phyloP scores from a whole-genome alignment of 441 rosid species.

The Monsonia emarginata region DNA sequence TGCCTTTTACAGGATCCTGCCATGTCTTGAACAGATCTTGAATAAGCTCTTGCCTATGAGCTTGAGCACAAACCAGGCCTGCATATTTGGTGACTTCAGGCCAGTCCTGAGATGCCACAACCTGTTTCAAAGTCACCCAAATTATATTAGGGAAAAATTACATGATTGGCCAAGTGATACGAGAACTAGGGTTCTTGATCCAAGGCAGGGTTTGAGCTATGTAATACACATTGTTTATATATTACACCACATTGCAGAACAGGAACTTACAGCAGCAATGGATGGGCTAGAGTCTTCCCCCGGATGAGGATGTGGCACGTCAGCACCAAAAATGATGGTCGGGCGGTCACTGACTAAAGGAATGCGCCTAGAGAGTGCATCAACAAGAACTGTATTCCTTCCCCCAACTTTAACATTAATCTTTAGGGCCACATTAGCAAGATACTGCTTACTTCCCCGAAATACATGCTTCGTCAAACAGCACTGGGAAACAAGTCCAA shows the following conservation, averaged over 20 bases:
- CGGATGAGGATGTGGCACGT: conserved; percentile 88
- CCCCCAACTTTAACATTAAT: conserved; percentile 96
- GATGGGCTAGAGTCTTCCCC: conserved; percentile 97
- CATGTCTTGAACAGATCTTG: conserved; percentile 89
- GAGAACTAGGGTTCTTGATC: too few species aligned
- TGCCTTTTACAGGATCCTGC: conserved; percentile 94
- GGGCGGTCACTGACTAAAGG: conserved; percentile 92
- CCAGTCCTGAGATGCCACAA: conserved; percentile 98
- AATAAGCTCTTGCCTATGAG: conserved; percentile 91
- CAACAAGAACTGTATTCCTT: conserved; percentile 82
- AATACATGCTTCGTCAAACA: conserved; percentile 77
- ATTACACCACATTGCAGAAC: background rate
- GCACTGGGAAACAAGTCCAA: conserved; percentile 78
- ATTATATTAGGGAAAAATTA: conserved; percentile 14
- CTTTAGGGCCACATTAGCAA: conserved; percentile 76
- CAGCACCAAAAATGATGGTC: conserved; percentile 92
- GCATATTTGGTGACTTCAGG: conserved; percentile 99
- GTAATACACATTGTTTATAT: too few species aligned
- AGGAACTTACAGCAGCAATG: conserved; percentile 63
- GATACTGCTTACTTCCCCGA: conserved; percentile 78
- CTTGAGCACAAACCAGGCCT: conserved; percentile 94
- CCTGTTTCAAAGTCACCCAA: conserved; percentile 33
- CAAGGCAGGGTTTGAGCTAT: too few species aligned
- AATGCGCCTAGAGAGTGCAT: conserved; percentile 72
- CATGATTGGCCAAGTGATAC: too few species aligned